A percentile compares a stretch with the other conserved stretches of the same genome.
phyloP scores from a whole-genome alignment of 2,329 filamentous ascomycete species.

The Lecanicillium sp. region DNA sequence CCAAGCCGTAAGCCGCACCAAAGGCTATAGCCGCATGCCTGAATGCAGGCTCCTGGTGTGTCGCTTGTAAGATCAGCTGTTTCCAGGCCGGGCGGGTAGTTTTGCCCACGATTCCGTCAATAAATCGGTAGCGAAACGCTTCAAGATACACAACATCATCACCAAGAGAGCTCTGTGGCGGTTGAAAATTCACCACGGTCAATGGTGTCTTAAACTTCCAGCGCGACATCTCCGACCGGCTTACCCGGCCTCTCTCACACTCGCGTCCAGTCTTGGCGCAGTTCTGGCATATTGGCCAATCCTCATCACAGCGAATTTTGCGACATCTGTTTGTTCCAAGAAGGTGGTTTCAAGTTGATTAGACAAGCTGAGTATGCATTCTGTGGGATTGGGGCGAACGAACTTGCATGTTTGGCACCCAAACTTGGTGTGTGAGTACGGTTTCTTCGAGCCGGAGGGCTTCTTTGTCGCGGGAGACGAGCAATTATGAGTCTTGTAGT shows the following conservation, averaged over 20 bases:
- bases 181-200: not conserved
- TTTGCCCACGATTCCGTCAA: conserved; percentile 8
- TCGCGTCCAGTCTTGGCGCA: not conserved
- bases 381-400: too few relatives aligned
- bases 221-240: not conserved
- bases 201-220: not conserved
- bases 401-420: conserved; percentile 1
- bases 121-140: conserved; percentile 4
- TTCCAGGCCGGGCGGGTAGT: conserved; percentile 1
- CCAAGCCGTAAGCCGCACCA: conserved; percentile 1
- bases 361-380: too few relatives aligned
- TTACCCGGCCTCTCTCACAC: not conserved
- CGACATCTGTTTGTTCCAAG: not conserved
- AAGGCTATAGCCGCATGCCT: conserved; percentile 5
- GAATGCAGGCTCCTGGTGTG: conserved; percentile 3
- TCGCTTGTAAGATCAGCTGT: conserved; percentile 2
- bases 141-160: conserved; percentile 1
- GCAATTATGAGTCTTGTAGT: too few relatives aligned
- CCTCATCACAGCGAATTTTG: conserved; percentile 2
- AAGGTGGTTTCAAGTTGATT: not conserved
- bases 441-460: too few relatives aligned
- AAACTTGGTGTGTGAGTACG: not conserved
- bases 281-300: not conserved
- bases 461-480: too few relatives aligned
- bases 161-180: not conserved